Base-by-base conservation (phyloP, 192 early-diverging fungal species). In the Linnemannia hyalina region DNA sequence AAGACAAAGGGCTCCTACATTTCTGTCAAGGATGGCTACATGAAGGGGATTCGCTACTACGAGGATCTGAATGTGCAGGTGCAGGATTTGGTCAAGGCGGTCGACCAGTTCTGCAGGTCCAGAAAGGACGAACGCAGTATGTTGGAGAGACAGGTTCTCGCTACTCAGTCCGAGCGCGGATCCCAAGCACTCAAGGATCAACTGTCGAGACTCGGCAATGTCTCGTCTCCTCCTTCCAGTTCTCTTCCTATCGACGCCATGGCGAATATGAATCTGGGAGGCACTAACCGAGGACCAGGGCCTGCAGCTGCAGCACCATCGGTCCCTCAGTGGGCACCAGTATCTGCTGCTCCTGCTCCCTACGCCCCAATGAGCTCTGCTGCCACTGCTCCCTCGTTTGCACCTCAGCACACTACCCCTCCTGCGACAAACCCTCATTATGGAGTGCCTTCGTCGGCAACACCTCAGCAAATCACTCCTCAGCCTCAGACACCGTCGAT, bases 41-140 rank as follows among this genome's bases (percentile, higher is more conserved):
- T 90, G 11, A 92, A 92, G 36, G 96, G 95, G 0, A 83, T 96
- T 41, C 90, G 92, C 32, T 97, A 95, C 74, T 96, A 96, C 75
- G 82, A 90, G 6, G 91, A 93, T 63, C 80, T 96, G 69, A 87
- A 80, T 26, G 93, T 92, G 4, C 69, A 93, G 38, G 89, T 95
- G 7, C 90, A 92, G 57, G 81, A 89, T 49, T 89, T 96, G 23
- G 81, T 74, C 40, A 88, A 86, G n/a, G 93, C 89, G 16, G 90
- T 90, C 4, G 85, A 87, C 13, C 89, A 90, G n/a, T 96, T 95
- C 82, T 89, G 91, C 20, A 74, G 88, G 18, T 83, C 91, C 20
- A 90, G 96, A 46, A 88, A 80, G 35, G 87, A 93, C 41, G 96
- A 97, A 75, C 89, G 94, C 26, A 77, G 82, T n/a, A 77, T 87